Base-by-base conservation (phyloP, 2,329 filamentous ascomycete species). In the Alternaria tenuissima region DNA sequence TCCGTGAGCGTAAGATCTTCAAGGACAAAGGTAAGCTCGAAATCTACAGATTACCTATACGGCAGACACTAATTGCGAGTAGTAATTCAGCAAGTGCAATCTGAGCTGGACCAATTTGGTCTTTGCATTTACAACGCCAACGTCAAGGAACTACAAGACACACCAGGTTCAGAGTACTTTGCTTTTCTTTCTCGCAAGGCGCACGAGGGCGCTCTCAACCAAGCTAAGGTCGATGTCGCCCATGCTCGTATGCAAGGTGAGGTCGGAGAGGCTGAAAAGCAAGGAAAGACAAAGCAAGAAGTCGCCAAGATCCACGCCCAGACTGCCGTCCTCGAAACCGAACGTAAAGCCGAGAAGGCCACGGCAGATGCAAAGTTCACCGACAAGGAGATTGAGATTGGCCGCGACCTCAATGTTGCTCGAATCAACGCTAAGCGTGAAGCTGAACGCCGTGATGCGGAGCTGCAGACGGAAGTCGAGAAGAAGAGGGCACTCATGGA, bases 241-340 rank as follows among this genome's bases (percentile, higher is more conserved):
- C 82, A 87, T 64, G 86, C 86, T 7, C 79, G 83, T 14, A 87
- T 87, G 69, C 84, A 84, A 52, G 91, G 90, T 71, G 90, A 89
- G 68, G 89, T 93, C 14, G 91, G 90, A 59, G 92, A 95, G 78
- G 89, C 92, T 24, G 85, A 93, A 76, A 90, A 91, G 71, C 87
- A 89, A 72, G 92, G 92, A 65, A 86, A 91, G 71, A 91, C 93
- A 64, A 93, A 95, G 76, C 91, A 93, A 55, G 90, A 94, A 73
- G 91, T 96, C 42, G 91, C 92, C 69, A 94, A 93, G 82, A 96
- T 96, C 80, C 88, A 94, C 77, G 92, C 92, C 66, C 89, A 92
- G 69, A 96, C 92, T 1, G 91, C 92, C 1, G 91, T 95, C 1
- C 86, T 92, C 62, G 93, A 94, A 81, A 95, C 92, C 0, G 89